These are phyloP conservation scores for Saccharata proteae DNA, from an alignment of 2,329 filamentous ascomycete species.

Conservation along the genomic window DNA sequence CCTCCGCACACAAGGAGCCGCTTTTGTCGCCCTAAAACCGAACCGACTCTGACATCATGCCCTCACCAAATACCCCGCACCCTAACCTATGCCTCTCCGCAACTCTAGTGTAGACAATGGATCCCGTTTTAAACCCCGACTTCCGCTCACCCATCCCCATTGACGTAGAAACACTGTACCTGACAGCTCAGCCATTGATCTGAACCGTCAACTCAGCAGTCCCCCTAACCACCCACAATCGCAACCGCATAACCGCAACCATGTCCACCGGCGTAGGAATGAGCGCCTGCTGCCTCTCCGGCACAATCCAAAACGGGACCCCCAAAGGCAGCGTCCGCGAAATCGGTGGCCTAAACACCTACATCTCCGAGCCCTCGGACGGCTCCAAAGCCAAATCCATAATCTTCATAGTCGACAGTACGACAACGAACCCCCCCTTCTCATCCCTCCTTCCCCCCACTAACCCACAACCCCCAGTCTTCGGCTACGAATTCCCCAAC, in stretches of 20 bases:
- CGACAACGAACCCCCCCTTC: neutral
- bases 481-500: conserved; percentile 30
- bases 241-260: neutral
- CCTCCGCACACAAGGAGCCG: no score
- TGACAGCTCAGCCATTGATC: no score
- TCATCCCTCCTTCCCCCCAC: no score
- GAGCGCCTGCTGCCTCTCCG: conserved; percentile 21
- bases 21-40: no score
- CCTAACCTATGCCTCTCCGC: no score
- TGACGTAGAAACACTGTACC: neutral
- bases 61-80: no score
- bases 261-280: conserved; percentile 1
- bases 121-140: no score
- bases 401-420: conserved; percentile 25
- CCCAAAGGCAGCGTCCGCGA: conserved; percentile 22
- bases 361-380: conserved; percentile 28
- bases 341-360: conserved; percentile 27
- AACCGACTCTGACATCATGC: no score
- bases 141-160: no score
- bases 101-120: no score
- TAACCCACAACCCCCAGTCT: conserved; percentile 27
- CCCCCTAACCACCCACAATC: neutral
- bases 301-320: conserved; percentile 23
- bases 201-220: neutral
- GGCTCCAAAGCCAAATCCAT: conserved; percentile 29